phyloP scores from a whole-genome alignment of 768 basidiomycete species.

The Exidia glandulosa region DNA sequence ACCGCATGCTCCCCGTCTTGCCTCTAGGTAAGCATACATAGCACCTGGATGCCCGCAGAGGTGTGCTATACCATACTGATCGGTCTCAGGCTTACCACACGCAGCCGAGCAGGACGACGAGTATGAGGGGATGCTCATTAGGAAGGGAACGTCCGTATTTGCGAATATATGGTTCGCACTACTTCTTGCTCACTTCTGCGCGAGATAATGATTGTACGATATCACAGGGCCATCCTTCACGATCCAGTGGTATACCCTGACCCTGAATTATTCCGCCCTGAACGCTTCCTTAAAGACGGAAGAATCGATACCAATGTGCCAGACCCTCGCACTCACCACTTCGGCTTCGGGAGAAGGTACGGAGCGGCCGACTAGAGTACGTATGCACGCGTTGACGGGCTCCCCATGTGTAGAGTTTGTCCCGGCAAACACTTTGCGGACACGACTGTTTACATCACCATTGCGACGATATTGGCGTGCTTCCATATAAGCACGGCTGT shows the following conservation, averaged over 20 bases:
- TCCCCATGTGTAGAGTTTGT: not conserved
- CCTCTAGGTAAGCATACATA: slow-evolving; percentile 18
- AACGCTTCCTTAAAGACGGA: slow-evolving; percentile 19
- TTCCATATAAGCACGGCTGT: slow-evolving; percentile 31
- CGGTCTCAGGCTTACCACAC: slow-evolving; percentile 9
- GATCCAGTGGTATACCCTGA: slow-evolving; percentile 13
- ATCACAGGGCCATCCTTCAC: slow-evolving; percentile 21
- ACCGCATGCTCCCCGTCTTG: slow-evolving; percentile 15
- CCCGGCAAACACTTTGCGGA: slow-evolving; percentile 12
- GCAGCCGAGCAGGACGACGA: slow-evolving; percentile 18
- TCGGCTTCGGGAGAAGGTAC: not conserved
- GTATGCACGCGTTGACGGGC: not conserved
- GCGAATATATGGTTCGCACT: slow-evolving; percentile 14
- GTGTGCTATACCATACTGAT: not conserved
- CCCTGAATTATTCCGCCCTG: slow-evolving; percentile 25
- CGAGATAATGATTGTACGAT: not conserved
- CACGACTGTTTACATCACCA: slow-evolving; percentile 24
- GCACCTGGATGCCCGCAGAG: not conserved
- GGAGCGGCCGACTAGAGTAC: not conserved
- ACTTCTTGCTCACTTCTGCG: not conserved
- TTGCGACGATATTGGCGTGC: slow-evolving; percentile 24
- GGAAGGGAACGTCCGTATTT: slow-evolving; percentile 23
- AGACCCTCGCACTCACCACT: not conserved
- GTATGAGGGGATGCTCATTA: slow-evolving; percentile 20
- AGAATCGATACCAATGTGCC: slow-evolving; percentile 3